Evolutionary conservation across 2,329 filamentous ascomycete genomes (phyloP), one percentile per base, ranked within the genome.

Genomic region (Cephalotrichum gorgonifer): DNA sequence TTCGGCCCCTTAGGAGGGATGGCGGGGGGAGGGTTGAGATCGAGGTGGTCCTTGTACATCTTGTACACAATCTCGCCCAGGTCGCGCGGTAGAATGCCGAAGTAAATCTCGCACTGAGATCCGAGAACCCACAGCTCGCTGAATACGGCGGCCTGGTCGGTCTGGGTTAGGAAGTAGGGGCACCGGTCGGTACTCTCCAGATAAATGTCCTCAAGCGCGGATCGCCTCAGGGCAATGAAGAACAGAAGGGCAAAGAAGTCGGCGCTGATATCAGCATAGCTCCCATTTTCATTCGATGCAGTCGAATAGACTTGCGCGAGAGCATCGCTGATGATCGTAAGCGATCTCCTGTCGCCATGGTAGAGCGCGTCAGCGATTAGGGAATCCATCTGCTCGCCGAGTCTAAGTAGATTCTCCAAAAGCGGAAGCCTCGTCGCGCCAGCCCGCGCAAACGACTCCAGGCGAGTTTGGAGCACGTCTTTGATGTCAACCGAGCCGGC

Each of bases 91-190:
- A 65, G 57, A 44, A 82, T 70, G 51, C 78, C 78, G 51, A 83
- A 80, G 56, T 81, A 83, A 1, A 74, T 69, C 52, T 81, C 77
- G 56, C 79, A 83, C 48, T 78, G 74, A 3, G 79, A 82, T 1
- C 79, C 79, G 2, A 82, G 64, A 1, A 78, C 79, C 61, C 80
- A 83, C 0, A 80, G 72, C 57, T 83, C 79, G 1, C 79, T 74
- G 55, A 83, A 83, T 6, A 77, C 77, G 28, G 78, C 79, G 14
- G 79, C 78, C 58, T 83, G 79, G 50, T 83, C 79, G 2, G 77
- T 67, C 50, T 80, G 78, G 20, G 73, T 69, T 48, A 80, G 76
- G 60, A 80, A 79, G 9, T 81, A 64, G 0, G 78, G 79, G 55
- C 80, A 81, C 7, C 78, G 68, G 56, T 83, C 79, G 0, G 75